Evolutionary conservation across 768 basidiomycete genomes (phyloP), one percentile per base, ranked within the genome.

Genomic region (Tulasnella sp.): DNA sequence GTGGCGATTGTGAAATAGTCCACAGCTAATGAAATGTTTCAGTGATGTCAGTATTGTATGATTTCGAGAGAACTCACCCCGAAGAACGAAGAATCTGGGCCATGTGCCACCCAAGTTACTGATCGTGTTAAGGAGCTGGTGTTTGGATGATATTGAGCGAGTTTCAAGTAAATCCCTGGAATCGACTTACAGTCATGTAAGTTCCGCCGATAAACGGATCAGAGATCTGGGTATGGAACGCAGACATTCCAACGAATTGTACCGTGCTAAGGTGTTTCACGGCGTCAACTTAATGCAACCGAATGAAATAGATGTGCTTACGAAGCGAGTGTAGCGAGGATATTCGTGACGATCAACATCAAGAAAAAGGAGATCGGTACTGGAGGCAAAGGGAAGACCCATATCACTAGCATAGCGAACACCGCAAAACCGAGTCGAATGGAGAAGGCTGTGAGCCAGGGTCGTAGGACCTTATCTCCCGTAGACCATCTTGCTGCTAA

Each of bases 221-320:
- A 0, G 95, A 90, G 32, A 99, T 81, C 48, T 84, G 78, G 3
- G 91, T 96, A 60, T 98, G 95, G 74, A 98, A 99, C 3, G 95
- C 95, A n/a, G 91, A 88, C 55, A 98, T 90, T 7, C 95, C 91
- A 16, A 96, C 93, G 62, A 98, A 99, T 65, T 99, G 93, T n/a
- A 98, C 81, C 4, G 93, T 96, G 40, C 93, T 93, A 32, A 53
- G 29, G 13, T 9, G 27, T n/a, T 22, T 15, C 16, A 24, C 15
- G 4, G 15, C 5, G 12, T 16, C 19, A 5, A 16, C 20, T n/a
- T 20, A 29, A n/a, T 27, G 25, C 25, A 40, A 44, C 13, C 25
- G 25, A 15, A 3, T 20, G 43, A n/a, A 32, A 52, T 4, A 37
- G 8, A 39, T 7, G 16, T 35, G 64, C 84, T 66, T 62, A 91